Evolutionary conservation across 2,329 filamentous ascomycete genomes (phyloP).

Genomic region (Alternaria infectoria): DNA sequence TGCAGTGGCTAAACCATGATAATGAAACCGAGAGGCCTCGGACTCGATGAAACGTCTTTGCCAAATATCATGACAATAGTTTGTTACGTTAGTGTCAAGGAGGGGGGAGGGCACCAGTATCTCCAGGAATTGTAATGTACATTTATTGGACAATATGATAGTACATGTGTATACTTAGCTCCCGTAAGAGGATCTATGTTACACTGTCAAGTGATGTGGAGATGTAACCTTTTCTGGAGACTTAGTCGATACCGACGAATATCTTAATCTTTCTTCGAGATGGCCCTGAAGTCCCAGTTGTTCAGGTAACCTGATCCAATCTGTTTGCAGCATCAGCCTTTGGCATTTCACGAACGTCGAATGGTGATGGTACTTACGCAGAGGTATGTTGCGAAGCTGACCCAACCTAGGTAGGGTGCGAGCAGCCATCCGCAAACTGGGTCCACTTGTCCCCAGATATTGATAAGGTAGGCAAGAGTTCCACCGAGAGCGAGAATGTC

Average conservation of each 20-base stretch:
- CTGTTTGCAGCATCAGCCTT: constrained; percentile 29
- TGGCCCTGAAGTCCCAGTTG: constrained; percentile 47
- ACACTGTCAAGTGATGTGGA: neutral
- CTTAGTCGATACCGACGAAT: neutral
- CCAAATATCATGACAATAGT: neutral
- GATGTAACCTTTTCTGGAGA: neutral
- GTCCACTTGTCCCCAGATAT: constrained; percentile 79
- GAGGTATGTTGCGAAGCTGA: constrained; percentile 86
- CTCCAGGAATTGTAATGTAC: neutral
- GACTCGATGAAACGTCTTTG: neutral
- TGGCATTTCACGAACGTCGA: neutral
- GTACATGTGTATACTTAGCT: neutral
- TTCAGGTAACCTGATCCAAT: constrained; percentile 48
- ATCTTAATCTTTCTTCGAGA: constrained; percentile 31
- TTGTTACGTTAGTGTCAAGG: neutral
- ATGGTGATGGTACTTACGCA: constrained; percentile 55
- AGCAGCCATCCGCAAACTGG: constrained; percentile 73
- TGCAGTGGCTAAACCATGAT: neutral
- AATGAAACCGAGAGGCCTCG: neutral
- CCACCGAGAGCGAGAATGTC: constrained; percentile 78
- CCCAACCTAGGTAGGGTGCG: constrained; percentile 83
- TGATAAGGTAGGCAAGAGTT: constrained; percentile 72
- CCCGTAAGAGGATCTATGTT: neutral
- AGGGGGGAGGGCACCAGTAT: neutral
- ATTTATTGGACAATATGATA: neutral